Percentiles rank a stretch among this genome's conserved stretches.
Conservation (phyloP, 2,329 filamentous ascomycete species). For the Sarocladium kiliense region DNA sequence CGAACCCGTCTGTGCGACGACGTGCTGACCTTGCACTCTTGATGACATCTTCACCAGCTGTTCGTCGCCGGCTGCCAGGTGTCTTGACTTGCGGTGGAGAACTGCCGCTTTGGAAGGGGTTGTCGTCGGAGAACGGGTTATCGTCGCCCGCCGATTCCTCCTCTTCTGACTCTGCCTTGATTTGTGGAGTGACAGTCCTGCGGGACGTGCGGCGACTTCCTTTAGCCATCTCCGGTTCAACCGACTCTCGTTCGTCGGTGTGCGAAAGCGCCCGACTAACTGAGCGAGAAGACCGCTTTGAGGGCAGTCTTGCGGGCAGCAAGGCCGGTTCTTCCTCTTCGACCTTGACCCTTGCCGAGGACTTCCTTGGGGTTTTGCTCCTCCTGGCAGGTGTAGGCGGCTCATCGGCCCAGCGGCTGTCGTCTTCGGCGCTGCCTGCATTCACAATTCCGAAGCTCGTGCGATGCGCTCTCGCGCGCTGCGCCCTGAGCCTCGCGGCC, state of each 20-base stretch:
- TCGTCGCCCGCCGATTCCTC: constrained; percentile 43
- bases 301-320: constrained; percentile 38
- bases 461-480: constrained; percentile 73
- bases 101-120: constrained; percentile 87
- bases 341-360: constrained; percentile 44
- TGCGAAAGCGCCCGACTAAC: constrained; percentile 49
- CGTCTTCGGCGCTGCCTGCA: constrained; percentile 61
- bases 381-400: constrained; percentile 45
- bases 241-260: constrained; percentile 38
- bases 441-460: constrained; percentile 81
- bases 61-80: constrained; percentile 44
- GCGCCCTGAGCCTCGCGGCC: constrained; percentile 68
- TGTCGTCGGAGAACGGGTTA: constrained; percentile 69
- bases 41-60: constrained; percentile 36
- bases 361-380: constrained; percentile 50
- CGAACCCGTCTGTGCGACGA: constrained; percentile 35
- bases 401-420: constrained; percentile 56
- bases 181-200: constrained; percentile 43
- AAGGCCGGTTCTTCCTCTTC: constrained; percentile 41
- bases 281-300: constrained; percentile 50
- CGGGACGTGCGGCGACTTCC: constrained; percentile 40
- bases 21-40: constrained; percentile 38
- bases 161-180: constrained; percentile 50
- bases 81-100: constrained; percentile 53
- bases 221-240: constrained; percentile 29